Percentiles rank a stretch among this genome's conserved stretches.
Conservation (phyloP, 306 rosid species). For the Pyrus bretschneideri region DNA sequence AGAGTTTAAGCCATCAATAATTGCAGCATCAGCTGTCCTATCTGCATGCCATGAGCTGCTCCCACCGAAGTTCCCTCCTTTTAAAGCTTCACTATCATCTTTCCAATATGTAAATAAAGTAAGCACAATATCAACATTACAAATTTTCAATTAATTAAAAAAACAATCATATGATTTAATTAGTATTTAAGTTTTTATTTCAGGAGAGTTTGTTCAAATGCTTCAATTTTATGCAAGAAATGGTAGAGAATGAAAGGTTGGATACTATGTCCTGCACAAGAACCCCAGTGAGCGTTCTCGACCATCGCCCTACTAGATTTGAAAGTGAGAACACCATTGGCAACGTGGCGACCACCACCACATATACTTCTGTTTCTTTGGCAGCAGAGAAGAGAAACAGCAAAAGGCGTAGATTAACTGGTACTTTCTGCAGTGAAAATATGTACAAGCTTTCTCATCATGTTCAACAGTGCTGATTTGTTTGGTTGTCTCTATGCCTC, state of each 20-base stretch:
- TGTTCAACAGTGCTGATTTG: constrained; percentile 7
- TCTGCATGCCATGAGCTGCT: constrained; percentile 39
- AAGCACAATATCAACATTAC: neutral
- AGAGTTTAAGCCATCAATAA: constrained; percentile 55
- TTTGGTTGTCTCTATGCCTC: neutral
- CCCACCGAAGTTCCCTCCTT: constrained; percentile 29
- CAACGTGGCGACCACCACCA: neutral
- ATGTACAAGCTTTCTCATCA: constrained; percentile 12
- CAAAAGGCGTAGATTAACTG: constrained; percentile 12
- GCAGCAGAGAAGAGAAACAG: constrained; percentile 1
- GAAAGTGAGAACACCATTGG: neutral
- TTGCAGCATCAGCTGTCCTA: constrained; percentile 60
- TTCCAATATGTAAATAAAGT: constrained; percentile 46
- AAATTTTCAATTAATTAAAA: neutral
- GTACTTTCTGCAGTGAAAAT: constrained; percentile 7
- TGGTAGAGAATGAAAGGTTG: constrained; percentile 18
- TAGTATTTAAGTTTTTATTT: neutral
- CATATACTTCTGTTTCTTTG: constrained; percentile 8
- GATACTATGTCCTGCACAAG: constrained; percentile 29
- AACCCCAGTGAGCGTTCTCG: constrained; percentile 43
- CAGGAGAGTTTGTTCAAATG: constrained; percentile 50
- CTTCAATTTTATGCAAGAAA: constrained; percentile 39
- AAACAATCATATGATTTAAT: neutral
- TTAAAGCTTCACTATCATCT: constrained; percentile 37
- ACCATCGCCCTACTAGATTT: constrained; percentile 5